phyloP scores from a whole-genome alignment of 805 yeast species.

The Sugiyamaella smithiae region DNA sequence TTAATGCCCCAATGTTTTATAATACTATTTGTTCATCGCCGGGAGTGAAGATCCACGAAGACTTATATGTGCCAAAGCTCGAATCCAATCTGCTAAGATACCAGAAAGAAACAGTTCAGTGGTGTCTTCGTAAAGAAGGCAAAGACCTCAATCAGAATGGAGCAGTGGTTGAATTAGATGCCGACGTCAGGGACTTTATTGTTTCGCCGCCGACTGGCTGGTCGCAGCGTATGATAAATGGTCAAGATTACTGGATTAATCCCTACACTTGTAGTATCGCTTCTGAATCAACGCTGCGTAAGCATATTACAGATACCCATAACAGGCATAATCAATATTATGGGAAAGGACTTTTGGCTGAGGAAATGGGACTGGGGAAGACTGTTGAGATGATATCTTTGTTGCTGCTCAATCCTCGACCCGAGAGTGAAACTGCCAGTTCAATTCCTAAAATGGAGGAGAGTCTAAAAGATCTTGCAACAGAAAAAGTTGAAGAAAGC shows the following conservation, averaged over 20 bases:
- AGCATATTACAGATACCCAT: slow-evolving; percentile 5
- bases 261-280: slow-evolving; percentile 26
- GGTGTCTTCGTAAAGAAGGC: slow-evolving; percentile 39
- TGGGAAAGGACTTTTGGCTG: slow-evolving; percentile 71
- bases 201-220: slow-evolving; percentile 30
- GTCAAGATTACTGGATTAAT: slow-evolving; percentile 28
- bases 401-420: slow-evolving; percentile 58
- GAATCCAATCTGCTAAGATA: slow-evolving; percentile 28
- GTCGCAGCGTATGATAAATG: slow-evolving; percentile 19
- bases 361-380: slow-evolving; percentile 97
- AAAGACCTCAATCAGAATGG: slow-evolving; percentile 20
- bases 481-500: not conserved
- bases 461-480: no score
- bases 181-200: slow-evolving; percentile 19
- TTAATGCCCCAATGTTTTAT: slow-evolving; percentile 17
- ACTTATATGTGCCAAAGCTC: slow-evolving; percentile 10
- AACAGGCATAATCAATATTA: slow-evolving; percentile 27
- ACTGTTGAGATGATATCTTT: slow-evolving; percentile 81
- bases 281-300: slow-evolving; percentile 11
- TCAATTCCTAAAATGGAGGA: not conserved
- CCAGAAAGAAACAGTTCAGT: slow-evolving; percentile 37
- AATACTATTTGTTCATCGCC: slow-evolving; percentile 13
- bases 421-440: slow-evolving; percentile 21
- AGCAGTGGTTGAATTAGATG: slow-evolving; percentile 24
- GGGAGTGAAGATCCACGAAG: slow-evolving; percentile 7